Base-by-base conservation (phyloP, 2,329 filamentous ascomycete genomes). In the Stagonosporopsis chrysanthemi region DNA sequence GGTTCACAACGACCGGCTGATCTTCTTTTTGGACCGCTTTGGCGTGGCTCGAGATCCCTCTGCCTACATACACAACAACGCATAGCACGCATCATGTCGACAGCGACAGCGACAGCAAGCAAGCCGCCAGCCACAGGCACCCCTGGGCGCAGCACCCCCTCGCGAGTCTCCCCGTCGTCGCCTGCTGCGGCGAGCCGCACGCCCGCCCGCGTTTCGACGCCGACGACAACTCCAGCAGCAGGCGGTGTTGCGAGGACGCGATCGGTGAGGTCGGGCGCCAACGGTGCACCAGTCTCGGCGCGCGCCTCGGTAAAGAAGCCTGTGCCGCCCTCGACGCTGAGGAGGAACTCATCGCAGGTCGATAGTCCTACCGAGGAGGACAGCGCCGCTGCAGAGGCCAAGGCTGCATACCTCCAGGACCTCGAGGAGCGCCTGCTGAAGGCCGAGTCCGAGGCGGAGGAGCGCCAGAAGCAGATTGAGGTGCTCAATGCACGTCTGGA, bases 401-500 rank as follows among this genome's bases (percentile, higher is more conserved):
- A 90, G 61, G 83, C 91, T 39, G 88, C 90, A 15, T 83, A 90
- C 54, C 84, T 97, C 56, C 91, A 96, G 63, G 92, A 97, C 63
- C 81, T 97, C 57, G 92, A 92, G 78, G 88, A 92, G 63, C 88
- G 91, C 55, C 82, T 97, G 47, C 86, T 90, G 69, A 91, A 89
- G 76, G 90, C 92, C 22, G 94, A 97, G 78, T 84, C 82, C 46
- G 82, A 86, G 36, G 90, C 90, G 0, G 91, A 95, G 66, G 88
- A 92, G 69, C 89, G 88, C 75, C 88, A 90, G 79, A 94, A 93
- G 77, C 92, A 97, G 79, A 81, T 88, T 52, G 90, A 95, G 57
- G 88, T 96, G 42, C 80, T 98, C 64, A 92, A 97, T 78, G 85
- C 90, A 64, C 88, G 91, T 67, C 84, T 98, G 7, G 92, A 98